phyloP scores from a whole-genome alignment of 2,329 filamentous ascomycete genomes.

The Pseudogymnoascus sp. region DNA sequence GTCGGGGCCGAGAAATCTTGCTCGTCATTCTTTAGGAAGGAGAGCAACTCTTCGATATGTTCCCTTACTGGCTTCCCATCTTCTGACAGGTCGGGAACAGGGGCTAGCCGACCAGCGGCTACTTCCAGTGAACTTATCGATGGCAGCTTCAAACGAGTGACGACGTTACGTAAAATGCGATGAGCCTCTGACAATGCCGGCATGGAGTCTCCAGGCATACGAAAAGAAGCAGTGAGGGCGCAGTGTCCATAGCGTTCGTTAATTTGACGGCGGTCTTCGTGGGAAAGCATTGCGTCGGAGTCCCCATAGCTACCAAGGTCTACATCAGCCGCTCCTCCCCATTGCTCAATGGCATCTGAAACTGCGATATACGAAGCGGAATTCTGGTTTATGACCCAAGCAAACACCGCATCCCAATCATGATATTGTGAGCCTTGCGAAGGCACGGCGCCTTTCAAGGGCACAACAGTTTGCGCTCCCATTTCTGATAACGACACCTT shows the following conservation, averaged over 20 bases:
- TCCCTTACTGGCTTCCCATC: conserved; percentile 19
- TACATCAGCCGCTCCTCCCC: conserved; percentile 66
- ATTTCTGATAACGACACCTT: conserved; percentile 25
- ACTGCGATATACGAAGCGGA: conserved; percentile 54
- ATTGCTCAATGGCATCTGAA: conserved; percentile 58
- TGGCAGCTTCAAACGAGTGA: conserved; percentile 53
- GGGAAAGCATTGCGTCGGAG: conserved; percentile 47
- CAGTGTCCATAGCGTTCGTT: conserved; percentile 60
- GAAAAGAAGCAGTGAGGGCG: conserved; percentile 60
- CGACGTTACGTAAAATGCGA: conserved; percentile 51
- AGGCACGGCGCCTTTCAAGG: conserved; percentile 22
- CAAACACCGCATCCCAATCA: conserved; percentile 63
- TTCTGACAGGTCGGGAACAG: conserved; percentile 30
- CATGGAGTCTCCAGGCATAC: conserved; percentile 51
- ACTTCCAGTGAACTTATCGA: conserved; percentile 45
- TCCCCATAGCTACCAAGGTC: conserved; percentile 56
- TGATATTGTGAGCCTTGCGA: conserved; percentile 36
- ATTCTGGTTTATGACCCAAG: conserved; percentile 59
- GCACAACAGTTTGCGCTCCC: conserved; percentile 13
- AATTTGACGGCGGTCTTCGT: conserved; percentile 52
- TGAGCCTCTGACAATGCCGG: conserved; percentile 56
- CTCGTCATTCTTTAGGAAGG: conserved; percentile 35
- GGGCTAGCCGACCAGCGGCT: conserved; percentile 40
- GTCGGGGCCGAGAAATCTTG: conserved; percentile 60
- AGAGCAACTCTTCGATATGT: conserved; percentile 44